These are phyloP conservation scores for Micractinium sp. DNA, from an alignment of 139 green algal species.

Conservation along the genomic window DNA sequence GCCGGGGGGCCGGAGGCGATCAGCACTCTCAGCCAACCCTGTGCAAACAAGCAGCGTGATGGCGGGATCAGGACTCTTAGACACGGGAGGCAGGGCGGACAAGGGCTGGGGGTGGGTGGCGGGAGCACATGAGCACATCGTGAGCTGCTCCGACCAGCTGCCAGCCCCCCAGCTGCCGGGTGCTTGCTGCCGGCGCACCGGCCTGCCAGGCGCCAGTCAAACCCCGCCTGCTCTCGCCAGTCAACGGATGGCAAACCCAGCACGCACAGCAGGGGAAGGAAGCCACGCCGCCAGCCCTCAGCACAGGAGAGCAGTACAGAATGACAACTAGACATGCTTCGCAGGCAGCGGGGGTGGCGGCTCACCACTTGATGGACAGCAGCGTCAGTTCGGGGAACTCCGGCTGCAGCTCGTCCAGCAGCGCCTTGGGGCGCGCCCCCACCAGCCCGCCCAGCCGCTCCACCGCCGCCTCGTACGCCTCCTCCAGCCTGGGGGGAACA, in stretches of 20 bases:
- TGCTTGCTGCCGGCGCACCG: too few relatives aligned
- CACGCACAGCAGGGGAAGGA: neutral
- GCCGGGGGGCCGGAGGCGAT: neutral
- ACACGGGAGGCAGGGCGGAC: neutral
- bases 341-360: too few relatives aligned
- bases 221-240: neutral
- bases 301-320: neutral
- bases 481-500: neutral
- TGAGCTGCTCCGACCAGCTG: too few relatives aligned
- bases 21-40: too few relatives aligned
- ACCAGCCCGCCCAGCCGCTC: neutral
- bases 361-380: neutral
- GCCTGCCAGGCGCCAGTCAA: neutral
- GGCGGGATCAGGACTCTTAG: neutral
- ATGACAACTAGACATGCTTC: too few relatives aligned
- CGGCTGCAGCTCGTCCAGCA: neutral
- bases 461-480: neutral
- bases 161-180: too few relatives aligned
- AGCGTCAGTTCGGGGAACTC: neutral
- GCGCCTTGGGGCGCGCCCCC: neutral
- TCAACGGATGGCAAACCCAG: neutral
- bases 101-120: too few relatives aligned
- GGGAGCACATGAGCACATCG: too few relatives aligned
- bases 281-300: neutral
- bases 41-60: too few relatives aligned